Base-by-base conservation (phyloP, 2,329 filamentous ascomycete species). In the Aciculosporium take region DNA sequence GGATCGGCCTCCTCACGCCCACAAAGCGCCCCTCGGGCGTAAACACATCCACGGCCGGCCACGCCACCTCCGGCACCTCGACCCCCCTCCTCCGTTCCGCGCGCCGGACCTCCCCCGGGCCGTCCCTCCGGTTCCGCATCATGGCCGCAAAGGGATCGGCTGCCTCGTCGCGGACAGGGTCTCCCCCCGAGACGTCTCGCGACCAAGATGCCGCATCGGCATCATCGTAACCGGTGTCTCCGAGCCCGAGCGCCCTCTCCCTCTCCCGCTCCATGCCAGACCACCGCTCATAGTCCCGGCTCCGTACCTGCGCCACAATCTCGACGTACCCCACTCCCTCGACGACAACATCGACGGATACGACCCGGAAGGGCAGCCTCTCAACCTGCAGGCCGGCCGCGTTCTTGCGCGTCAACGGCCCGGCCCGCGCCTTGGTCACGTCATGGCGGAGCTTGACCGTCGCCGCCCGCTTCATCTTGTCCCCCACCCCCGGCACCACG, bases 251-350 rank as follows among this genome's bases (percentile, higher is more conserved):
- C 5, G 35, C 43, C 45, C 53, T 57, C 36, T 39, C 49, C 39
- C 35, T 44, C 13, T 45, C 45, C 52, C 47, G 23, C 41, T 46
- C 34, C 41, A 43, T 43, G n/a, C n/a, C 24, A 1, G 40, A 32
- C 31, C 44, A 46, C n/a, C 34, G 41, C 28, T 58, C 47, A 20
- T 55, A 35, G 44, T 70, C 65, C 53, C 61, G 72, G 13, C 69
- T 74, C 39, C 89, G 76, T 8, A 93, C 76, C 61, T 98, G 89
- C 3, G 80, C 80, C 1, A 79, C 79, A 31, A 98, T 60, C 61
- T 98, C 91, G 2, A 98, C 72, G 84, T 93, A 98, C 7, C 91
- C 91, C 21, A 87, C 81, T 2, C 91, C 87, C 58, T 96, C 89
- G 38, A 98, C 78, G 12, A 98, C 65, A 20, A 98, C 77, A 55